A percentile compares a stretch with the other conserved stretches of the same genome.
These are phyloP conservation scores for Quercus bicolor DNA, from an alignment of 306 rosid genomes.

Conservation along the genomic window DNA sequence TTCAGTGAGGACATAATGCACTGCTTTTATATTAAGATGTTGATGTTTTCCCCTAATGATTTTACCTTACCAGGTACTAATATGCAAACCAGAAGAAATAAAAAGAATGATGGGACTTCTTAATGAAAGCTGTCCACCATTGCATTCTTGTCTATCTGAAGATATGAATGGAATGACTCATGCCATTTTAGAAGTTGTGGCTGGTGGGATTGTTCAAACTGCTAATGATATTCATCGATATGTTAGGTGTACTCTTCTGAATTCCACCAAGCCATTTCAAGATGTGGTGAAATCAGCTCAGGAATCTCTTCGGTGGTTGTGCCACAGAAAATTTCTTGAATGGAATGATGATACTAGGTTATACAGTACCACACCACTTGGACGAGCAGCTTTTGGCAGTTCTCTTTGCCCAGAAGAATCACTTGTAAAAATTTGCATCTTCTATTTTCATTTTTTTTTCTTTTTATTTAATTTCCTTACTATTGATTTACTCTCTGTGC, in stretches of 20 bases:
- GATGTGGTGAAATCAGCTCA: slow-evolving; percentile 98
- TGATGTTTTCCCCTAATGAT: slow-evolving; percentile 2
- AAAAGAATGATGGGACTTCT: slow-evolving; percentile 72
- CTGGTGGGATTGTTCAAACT: slow-evolving; percentile 95
- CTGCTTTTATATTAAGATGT: slow-evolving; percentile 4
- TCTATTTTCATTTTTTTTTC: slow-evolving; percentile 18
- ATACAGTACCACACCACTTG: slow-evolving; percentile 89
- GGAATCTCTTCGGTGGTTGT: slow-evolving; percentile 93
- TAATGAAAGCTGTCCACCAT: slow-evolving; percentile 78
- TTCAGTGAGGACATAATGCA: slow-evolving; percentile 5
- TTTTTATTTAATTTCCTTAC: slow-evolving; percentile 3
- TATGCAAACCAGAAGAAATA: slow-evolving; percentile 84
- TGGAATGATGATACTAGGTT: slow-evolving; percentile 89
- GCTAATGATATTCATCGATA: slow-evolving; percentile 85
- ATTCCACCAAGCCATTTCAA: slow-evolving; percentile 89
- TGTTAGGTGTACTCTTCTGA: slow-evolving; percentile 91
- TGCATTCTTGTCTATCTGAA: slow-evolving; percentile 90
- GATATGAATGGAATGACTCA: slow-evolving; percentile 95
- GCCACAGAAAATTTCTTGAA: slow-evolving; percentile 84
- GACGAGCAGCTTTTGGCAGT: slow-evolving; percentile 94
- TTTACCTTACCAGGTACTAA: slow-evolving; percentile 52
- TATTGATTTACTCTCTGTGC: neutral
- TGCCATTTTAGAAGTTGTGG: slow-evolving; percentile 97
- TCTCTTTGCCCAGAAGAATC: slow-evolving; percentile 97
- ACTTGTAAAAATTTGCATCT: slow-evolving; percentile 52